Evolutionary conservation across 2,329 filamentous ascomycete genomes (phyloP).

Genomic region (Phoma sp.): DNA sequence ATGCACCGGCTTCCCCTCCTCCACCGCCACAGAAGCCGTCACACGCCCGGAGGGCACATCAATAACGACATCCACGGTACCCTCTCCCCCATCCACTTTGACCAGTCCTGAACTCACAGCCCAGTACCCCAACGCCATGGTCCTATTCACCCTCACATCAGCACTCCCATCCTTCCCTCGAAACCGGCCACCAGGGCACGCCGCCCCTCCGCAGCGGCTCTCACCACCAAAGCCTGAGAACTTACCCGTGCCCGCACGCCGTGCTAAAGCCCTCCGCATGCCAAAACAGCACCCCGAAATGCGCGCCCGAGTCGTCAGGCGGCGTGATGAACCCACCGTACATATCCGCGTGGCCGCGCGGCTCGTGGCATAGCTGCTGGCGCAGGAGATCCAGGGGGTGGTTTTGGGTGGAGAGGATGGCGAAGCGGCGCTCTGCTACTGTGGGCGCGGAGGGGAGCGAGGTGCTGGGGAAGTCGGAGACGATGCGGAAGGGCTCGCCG

Average conservation of each 20-base stretch:
- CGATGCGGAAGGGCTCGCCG: conserved; percentile 19
- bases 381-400: conserved; percentile 13
- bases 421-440: conserved; percentile 11
- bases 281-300: conserved; percentile 57
- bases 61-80: conserved; percentile 11
- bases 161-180: too few species aligned
- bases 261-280: conserved; percentile 58
- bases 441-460: conserved; percentile 5
- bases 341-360: conserved; percentile 59
- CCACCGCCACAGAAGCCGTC: not conserved
- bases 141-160: conserved; percentile 20
- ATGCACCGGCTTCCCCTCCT: conserved; percentile 11
- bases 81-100: not conserved
- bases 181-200: too few species aligned
- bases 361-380: conserved; percentile 44
- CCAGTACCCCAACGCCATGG: conserved; percentile 54
- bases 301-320: conserved; percentile 53
- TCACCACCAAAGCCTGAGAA: too few species aligned
- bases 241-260: conserved; percentile 57
- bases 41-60: conserved; percentile 20
- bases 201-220: too few species aligned
- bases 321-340: conserved; percentile 55
- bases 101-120: conserved; percentile 8
- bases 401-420: conserved; percentile 1
- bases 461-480: not conserved